Evolutionary conservation across 2,329 filamentous ascomycete species (phyloP).

Genomic region (Alternaria rosae): DNA sequence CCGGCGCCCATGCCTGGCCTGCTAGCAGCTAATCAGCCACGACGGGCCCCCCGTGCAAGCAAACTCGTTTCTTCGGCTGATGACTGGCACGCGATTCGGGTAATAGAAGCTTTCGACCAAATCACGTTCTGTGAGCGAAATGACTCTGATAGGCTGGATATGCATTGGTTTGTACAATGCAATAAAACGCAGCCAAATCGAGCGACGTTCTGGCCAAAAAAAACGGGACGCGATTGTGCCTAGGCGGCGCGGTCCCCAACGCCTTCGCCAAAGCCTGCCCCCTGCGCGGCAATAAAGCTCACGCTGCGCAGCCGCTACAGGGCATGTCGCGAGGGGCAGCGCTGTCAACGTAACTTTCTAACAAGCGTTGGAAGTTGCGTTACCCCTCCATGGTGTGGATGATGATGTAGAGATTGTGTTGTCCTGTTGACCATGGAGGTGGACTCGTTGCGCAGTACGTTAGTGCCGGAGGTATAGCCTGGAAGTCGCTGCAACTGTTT

Average conservation of each 20-base stretch:
- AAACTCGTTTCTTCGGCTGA: conserved; percentile 27
- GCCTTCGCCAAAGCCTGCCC: conserved; percentile 9
- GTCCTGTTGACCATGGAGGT: neutral
- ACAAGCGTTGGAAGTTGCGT: neutral
- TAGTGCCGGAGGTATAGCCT: neutral
- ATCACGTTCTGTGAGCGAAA: conserved; percentile 13
- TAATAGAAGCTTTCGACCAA: conserved; percentile 28
- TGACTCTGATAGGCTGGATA: conserved; percentile 19
- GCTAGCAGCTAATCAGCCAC: conserved; percentile 36
- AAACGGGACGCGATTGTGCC: conserved; percentile 17
- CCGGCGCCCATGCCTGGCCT: conserved; percentile 28
- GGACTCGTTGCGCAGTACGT: conserved; percentile 1
- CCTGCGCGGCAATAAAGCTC: conserved; percentile 9
- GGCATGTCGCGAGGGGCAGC: neutral
- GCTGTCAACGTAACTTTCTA: neutral
- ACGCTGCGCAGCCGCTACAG: conserved; percentile 3
- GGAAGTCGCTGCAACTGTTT: neutral
- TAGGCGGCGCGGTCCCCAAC: conserved; percentile 17
- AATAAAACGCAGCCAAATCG: conserved; percentile 34
- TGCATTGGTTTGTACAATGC: conserved; percentile 32
- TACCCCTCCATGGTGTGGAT: neutral
- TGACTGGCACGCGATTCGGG: conserved; percentile 34
- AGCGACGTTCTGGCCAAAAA: conserved; percentile 29
- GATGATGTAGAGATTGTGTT: neutral
- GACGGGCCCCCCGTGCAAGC: conserved; percentile 23